Conservation (phyloP, 169 alveolate species). For the Cryptosporidium sp. region DNA sequence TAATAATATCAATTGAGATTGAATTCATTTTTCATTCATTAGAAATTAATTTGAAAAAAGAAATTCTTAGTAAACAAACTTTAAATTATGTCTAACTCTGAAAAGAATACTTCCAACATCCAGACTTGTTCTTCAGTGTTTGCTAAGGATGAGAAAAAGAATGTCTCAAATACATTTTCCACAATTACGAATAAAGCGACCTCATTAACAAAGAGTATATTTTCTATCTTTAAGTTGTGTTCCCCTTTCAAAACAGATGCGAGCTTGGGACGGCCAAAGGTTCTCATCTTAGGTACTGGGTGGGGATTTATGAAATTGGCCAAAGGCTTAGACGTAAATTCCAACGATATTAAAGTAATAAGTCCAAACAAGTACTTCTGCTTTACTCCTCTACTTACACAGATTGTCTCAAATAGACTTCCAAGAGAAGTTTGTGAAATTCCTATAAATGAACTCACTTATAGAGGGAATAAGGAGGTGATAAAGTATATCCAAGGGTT, state of each 20-base stretch:
- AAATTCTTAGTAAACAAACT: too few species aligned
- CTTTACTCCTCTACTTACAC: conserved; percentile 61
- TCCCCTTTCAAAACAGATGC: background rate
- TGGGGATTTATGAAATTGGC: conserved; percentile 65
- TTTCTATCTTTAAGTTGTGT: background rate
- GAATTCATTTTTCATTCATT: background rate
- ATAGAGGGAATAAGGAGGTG: conserved; percentile 32
- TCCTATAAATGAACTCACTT: conserved; percentile 33
- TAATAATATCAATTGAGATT: background rate
- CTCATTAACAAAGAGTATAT: background rate
- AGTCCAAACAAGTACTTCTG: conserved; percentile 24
- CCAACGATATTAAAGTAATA: conserved; percentile 40
- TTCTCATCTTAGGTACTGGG: conserved; percentile 42
- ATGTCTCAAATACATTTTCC: background rate
- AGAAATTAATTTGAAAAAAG: too few species aligned
- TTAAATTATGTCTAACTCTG: background rate
- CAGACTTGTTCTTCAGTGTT: background rate
- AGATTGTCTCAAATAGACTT: conserved; percentile 50
- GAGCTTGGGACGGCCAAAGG: conserved; percentile 10
- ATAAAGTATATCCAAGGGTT: conserved; percentile 42
- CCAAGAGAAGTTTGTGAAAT: conserved; percentile 66
- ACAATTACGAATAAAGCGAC: background rate
- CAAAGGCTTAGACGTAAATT: conserved; percentile 1
- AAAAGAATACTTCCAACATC: background rate
- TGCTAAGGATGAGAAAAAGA: background rate